Base-by-base conservation (phyloP, 768 basidiomycete species). In the Xerocomus potaroensis region DNA sequence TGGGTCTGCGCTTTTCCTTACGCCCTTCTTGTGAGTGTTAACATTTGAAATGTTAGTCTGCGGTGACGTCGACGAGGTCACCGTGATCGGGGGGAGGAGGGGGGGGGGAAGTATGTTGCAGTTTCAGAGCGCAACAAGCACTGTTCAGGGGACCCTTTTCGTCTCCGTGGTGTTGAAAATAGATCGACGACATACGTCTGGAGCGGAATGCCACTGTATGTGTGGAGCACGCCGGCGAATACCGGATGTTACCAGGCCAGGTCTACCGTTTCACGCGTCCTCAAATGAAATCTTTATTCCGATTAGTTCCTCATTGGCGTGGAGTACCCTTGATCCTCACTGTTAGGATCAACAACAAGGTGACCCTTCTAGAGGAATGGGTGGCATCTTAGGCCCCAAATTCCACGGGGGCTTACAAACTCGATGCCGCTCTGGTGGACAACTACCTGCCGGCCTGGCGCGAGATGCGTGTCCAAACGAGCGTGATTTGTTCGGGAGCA, bases 401-500 rank as follows among this genome's bases (percentile, higher is more conserved):
- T 62, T 74, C 82, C 4, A 87, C 88, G 14, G 87, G 86, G 8
- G 86, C 85, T 1, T 89, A 87, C 51, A 88, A 91, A 52, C 70
- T 91, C 21, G 87, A 89, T 57, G 62, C 81, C 32, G 79, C 72
- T 23, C 68, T 89, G 27, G 71, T 70, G 0, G 49, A 70, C 49
- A 66, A 74, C 26, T 70, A 69, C 46, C 8, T 35, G 19, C 50
- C 63, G 45, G 77, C 85, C 7, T 91, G 84, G 85, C 82, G 87
- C 33, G 73, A 73, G 50, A 87, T 90, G 84, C 81, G 87, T 49
- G 66, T 87, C 54, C 71, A 86, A 66, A 73, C 83, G 9, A 84
- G 90, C 54, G 85, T 89, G 12, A 90, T 91, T 71, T 90, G 88
- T 59, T 80, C 87, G 4, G 88, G 71, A 78, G 79, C 34, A 69